Percentiles rank a stretch among this genome's conserved stretches.
phyloP scores from a whole-genome alignment of 108 stramenopile species.

The Thalassiosira profunda region DNA sequence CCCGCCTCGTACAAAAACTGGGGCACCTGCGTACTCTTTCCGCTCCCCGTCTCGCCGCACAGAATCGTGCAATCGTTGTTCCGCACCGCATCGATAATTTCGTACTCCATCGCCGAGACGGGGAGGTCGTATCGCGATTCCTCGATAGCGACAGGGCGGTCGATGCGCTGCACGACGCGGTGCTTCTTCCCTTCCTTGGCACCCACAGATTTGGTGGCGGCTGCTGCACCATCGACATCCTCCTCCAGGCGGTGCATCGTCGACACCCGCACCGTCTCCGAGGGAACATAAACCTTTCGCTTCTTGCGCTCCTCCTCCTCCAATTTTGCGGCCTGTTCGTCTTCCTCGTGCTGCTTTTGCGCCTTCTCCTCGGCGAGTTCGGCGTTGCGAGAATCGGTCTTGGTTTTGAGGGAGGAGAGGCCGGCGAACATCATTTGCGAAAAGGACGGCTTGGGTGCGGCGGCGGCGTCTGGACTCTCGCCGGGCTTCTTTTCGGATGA shows the following conservation, averaged over 20 bases:
- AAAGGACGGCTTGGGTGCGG: conserved; percentile 4
- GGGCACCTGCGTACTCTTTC: conserved; percentile 92
- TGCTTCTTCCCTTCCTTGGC: neutral
- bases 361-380: conserved; percentile 37
- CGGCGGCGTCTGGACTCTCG: neutral
- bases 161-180: conserved; percentile 43
- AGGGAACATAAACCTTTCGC: conserved; percentile 35
- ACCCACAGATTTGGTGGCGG: neutral
- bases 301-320: conserved; percentile 53
- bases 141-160: conserved; percentile 67
- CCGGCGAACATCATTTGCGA: conserved; percentile 44
- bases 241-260: conserved; percentile 42
- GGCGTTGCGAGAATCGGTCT: conserved; percentile 30
- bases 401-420: conserved; percentile 31
- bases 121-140: conserved; percentile 89
- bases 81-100: conserved; percentile 96
- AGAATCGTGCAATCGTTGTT: conserved; percentile 93
- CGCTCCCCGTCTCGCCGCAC: conserved; percentile 86
- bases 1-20: conserved; percentile 98
- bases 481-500: conserved; percentile 6
- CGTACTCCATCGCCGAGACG: conserved; percentile 98
- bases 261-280: conserved; percentile 28
- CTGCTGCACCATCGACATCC: conserved; percentile 25
- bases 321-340: conserved; percentile 24
- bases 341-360: conserved; percentile 31